Conservation (phyloP, 2,329 filamentous ascomycete genomes). For the Talaromyces sp. region DNA sequence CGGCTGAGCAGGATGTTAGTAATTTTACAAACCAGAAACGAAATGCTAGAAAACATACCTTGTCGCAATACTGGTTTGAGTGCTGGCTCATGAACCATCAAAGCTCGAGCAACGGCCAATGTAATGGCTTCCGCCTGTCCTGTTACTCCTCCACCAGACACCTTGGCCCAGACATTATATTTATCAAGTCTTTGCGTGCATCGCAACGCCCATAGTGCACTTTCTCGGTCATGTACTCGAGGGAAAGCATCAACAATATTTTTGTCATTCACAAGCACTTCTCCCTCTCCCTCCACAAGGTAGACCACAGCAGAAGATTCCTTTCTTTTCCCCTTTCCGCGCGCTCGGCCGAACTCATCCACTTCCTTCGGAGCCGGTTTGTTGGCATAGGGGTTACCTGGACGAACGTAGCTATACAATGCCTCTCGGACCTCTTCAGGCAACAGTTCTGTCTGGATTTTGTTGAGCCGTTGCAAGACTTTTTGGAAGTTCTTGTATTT, state of each 20-base stretch:
- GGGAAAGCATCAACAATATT: slow-evolving; percentile 77
- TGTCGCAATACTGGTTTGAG: slow-evolving; percentile 82
- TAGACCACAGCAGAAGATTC: slow-evolving; percentile 78
- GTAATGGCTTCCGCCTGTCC: slow-evolving; percentile 95
- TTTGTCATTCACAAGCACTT: slow-evolving; percentile 87
- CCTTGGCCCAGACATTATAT: slow-evolving; percentile 91
- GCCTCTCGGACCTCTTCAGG: slow-evolving; percentile 65
- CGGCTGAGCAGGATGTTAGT: slow-evolving; percentile 58
- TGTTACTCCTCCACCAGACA: slow-evolving; percentile 82
- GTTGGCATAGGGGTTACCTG: slow-evolving; percentile 68
- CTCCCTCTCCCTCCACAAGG: slow-evolving; percentile 87
- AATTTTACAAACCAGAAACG: background rate
- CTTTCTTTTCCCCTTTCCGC: slow-evolving; percentile 83
- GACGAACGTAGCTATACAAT: slow-evolving; percentile 68
- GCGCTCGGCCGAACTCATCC: slow-evolving; percentile 73
- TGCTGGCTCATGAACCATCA: slow-evolving; percentile 86
- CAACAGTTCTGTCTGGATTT: slow-evolving; percentile 75
- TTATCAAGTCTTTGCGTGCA: slow-evolving; percentile 81
- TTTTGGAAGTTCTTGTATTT: slow-evolving; percentile 75
- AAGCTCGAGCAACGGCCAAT: slow-evolving; percentile 79
- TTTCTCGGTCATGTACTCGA: slow-evolving; percentile 89
- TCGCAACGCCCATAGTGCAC: slow-evolving; percentile 85
- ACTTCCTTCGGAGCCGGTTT: slow-evolving; percentile 60
- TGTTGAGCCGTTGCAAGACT: slow-evolving; percentile 75
- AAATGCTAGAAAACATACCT: slow-evolving; percentile 61